A percentile compares a stretch with the other conserved stretches of the same genome.
These are phyloP conservation scores for Avena sativa DNA, from an alignment of 176 grass and related monocot genomes.

Conservation along the genomic window DNA sequence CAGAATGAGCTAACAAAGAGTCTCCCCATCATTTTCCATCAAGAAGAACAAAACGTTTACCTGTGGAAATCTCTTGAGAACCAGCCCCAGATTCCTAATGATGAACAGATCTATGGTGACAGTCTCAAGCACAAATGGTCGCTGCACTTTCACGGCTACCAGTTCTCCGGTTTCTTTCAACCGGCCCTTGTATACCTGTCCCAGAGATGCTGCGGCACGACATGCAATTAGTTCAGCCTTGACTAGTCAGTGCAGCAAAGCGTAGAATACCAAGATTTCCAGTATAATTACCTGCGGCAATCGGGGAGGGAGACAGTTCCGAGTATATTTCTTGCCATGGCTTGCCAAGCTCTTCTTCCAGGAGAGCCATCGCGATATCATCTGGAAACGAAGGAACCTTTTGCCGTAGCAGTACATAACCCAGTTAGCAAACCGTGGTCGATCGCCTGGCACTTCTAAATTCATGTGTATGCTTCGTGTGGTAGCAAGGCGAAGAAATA, in stretches of 20 bases:
- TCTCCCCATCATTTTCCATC: background rate
- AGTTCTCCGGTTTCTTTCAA: slow-evolving; percentile 93
- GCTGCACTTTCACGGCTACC: slow-evolving; percentile 96
- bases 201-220: slow-evolving; percentile 76
- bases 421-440: slow-evolving; percentile 36
- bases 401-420: slow-evolving; percentile 17
- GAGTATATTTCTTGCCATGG: slow-evolving; percentile 93
- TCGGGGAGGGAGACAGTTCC: slow-evolving; percentile 87
- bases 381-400: slow-evolving; percentile 90
- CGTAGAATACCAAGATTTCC: background rate
- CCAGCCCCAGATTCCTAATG: slow-evolving; percentile 83
- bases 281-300: slow-evolving; percentile 78
- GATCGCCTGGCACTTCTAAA: background rate
- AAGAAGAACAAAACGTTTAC: slow-evolving; percentile 42
- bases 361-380: slow-evolving; percentile 88
- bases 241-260: background rate
- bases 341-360: slow-evolving; percentile 91
- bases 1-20: slow-evolving; percentile 14
- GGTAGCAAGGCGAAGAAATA: background rate
- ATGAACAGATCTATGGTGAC: slow-evolving; percentile 95
- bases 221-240: slow-evolving; percentile 7
- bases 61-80: slow-evolving; percentile 89
- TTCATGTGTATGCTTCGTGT: background rate
- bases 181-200: slow-evolving; percentile 95
- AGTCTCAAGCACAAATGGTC: slow-evolving; percentile 94